These are phyloP conservation scores for Tarenaya hassleriana DNA, from an alignment of 345 rosid genomes.

Conservation along the genomic window DNA sequence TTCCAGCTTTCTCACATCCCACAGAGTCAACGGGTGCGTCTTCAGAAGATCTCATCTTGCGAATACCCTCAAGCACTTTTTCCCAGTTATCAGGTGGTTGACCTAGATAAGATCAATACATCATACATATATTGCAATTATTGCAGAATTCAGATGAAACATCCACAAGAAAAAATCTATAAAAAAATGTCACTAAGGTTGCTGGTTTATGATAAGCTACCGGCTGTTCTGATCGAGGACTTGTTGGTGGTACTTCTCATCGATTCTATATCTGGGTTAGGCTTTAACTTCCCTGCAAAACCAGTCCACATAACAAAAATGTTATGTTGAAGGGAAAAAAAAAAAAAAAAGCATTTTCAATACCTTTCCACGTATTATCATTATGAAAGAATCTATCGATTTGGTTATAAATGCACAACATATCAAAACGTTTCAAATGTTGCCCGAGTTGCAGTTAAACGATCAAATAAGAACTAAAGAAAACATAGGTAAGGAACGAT, in stretches of 20 bases:
- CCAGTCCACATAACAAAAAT: background rate
- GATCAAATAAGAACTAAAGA: no score
- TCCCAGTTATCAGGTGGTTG: slow-evolving; percentile 28
- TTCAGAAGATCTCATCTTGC: slow-evolving; percentile 33
- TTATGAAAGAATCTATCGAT: no score
- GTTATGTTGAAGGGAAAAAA: no score
- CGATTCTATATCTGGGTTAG: slow-evolving; percentile 14
- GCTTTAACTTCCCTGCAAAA: slow-evolving; percentile 39
- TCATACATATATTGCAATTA: background rate
- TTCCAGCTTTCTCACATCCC: slow-evolving; percentile 39
- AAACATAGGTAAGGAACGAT: no score
- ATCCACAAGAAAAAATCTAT: slow-evolving; percentile 3
- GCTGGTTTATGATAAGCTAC: slow-evolving; percentile 10
- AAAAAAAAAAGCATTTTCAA: no score
- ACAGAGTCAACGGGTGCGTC: slow-evolving; percentile 37
- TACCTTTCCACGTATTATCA: no score
- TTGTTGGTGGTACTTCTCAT: slow-evolving; percentile 26
- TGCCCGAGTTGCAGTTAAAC: no score
- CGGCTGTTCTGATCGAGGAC: slow-evolving; percentile 9
- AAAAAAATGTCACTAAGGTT: background rate
- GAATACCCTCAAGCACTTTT: slow-evolving; percentile 28
- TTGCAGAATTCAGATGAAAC: background rate
- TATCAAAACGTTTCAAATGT: no score
- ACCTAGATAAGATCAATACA: slow-evolving; percentile 17
- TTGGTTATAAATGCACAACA: no score